These are phyloP conservation scores for Vitis rotundifolia DNA, from an alignment of 164 flowering plant species.

Conservation along the genomic window DNA sequence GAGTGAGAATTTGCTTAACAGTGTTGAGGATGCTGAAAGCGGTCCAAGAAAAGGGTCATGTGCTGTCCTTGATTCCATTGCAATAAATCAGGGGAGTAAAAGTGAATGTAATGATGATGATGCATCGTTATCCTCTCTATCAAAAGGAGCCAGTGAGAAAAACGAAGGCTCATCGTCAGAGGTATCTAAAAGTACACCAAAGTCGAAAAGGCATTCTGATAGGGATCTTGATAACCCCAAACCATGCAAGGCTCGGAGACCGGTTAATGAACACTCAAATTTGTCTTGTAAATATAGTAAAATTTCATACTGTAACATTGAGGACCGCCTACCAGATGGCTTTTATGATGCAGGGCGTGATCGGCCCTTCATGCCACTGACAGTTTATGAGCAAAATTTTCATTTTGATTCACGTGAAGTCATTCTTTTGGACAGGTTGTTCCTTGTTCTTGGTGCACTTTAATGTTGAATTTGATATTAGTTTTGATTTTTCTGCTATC, in stretches of 20 bases:
- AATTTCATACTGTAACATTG: constrained; percentile 65
- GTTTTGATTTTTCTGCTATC: no score
- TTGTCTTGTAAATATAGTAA: constrained; percentile 65
- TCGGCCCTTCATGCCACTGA: constrained; percentile 75
- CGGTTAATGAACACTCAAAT: constrained; percentile 33
- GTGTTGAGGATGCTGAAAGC: constrained; percentile 24
- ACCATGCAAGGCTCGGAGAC: constrained; percentile 69
- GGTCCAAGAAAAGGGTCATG: constrained; percentile 24
- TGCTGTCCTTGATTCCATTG: constrained; percentile 22
- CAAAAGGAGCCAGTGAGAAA: constrained; percentile 16
- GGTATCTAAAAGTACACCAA: constrained; percentile 27
- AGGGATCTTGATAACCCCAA: constrained; percentile 76
- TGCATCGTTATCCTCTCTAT: constrained; percentile 18
- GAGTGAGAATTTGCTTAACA: constrained; percentile 15
- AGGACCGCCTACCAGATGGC: constrained; percentile 84
- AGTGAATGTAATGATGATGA: constrained; percentile 24
- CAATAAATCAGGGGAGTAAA: constrained; percentile 17
- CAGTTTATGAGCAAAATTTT: constrained; percentile 57
- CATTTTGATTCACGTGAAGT: constrained; percentile 86
- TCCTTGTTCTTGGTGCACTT: neutral
- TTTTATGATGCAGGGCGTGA: constrained; percentile 98
- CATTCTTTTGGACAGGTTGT: constrained; percentile 83
- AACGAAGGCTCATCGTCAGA: constrained; percentile 42
- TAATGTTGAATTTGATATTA: neutral
- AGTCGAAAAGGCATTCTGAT: constrained; percentile 78